Evolutionary conservation across 2,329 filamentous ascomycete genomes (phyloP).

Genomic region (Ciborinia camelliae): DNA sequence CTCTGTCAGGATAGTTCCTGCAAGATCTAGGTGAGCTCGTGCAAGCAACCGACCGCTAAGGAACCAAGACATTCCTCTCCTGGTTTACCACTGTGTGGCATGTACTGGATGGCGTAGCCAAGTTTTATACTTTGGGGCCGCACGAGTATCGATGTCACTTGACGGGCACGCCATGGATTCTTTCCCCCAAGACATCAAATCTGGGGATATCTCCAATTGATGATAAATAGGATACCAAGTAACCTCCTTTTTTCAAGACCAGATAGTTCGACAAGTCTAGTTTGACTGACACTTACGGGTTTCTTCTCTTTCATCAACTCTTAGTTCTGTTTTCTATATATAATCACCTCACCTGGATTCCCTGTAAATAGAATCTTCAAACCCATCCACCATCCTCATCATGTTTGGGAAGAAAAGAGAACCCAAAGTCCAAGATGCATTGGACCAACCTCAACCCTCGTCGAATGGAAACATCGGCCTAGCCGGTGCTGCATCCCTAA

Average conservation of each 20-base stretch:
- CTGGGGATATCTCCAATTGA: neutral
- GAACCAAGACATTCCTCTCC: too few relatives aligned
- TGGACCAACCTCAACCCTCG: neutral
- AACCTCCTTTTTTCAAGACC: neutral
- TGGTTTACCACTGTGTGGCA: too few relatives aligned
- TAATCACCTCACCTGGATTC: neutral
- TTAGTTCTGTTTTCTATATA: neutral
- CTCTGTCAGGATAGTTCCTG: neutral
- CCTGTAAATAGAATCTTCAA: neutral
- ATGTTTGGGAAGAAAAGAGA: slow-evolving; percentile 14
- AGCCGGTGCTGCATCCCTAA: slow-evolving; percentile 5
- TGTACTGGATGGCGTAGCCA: too few relatives aligned
- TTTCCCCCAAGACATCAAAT: neutral
- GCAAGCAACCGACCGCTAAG: too few relatives aligned
- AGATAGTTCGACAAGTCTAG: neutral
- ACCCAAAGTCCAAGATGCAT: neutral
- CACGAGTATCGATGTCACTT: neutral
- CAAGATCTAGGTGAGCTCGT: neutral
- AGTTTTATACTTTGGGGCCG: too few relatives aligned
- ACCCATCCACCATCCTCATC: neutral
- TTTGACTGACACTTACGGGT: neutral
- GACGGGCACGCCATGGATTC: neutral
- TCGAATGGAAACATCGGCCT: neutral
- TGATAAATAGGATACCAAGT: slow-evolving; percentile 12
- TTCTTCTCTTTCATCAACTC: neutral